Base-by-base conservation (phyloP, 1,139 yeast genomes). In the Protomyces gravidus region DNA sequence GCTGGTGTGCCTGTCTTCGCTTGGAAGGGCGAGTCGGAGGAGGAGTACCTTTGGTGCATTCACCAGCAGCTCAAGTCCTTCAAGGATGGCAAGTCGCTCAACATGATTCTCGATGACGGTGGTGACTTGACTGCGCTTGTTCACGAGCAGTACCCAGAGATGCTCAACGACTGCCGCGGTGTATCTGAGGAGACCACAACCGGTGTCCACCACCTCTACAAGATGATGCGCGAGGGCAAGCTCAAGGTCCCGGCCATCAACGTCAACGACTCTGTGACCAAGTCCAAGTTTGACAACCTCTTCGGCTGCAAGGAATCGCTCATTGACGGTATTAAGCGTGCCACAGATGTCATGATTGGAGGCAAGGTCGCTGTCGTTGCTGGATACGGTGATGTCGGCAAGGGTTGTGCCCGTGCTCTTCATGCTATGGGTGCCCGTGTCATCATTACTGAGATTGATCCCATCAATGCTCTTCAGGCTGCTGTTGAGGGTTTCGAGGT, bases 11-110 rank as follows among this genome's bases (percentile, higher is more conserved):
- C 99, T 74, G 99, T 94, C 68, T 94, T 89, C 71, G 99, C 99
- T 72, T 94, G 98, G 98, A 92, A 92, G 84, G 98, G 99, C 75
- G 98, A 92, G 83, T 89, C 98, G 76, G 99, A 92, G 78, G 98
- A 92, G 81, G 99, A 92, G 81, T 92, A 92, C 85, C 76, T 84
- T 73, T 92, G 99, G 99, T 92, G 99, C 84, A 89, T 92, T 72
- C 97, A 94, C 81, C 98, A 92, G 80, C 98, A 94, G 82, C 85
- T 92, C 77, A 89, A 87, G 74, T 89, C 98, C 65, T 92, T 92
- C 94, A 92, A 92, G 82, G 96, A 90, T 77, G 86, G 82, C 77
- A 84, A 87, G 83, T 87, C 88, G 79, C 86, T 92, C 77, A 92
- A 92, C 89, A 82, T 92, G 80, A 94, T 92, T 76, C 85, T 92